Evolutionary conservation across 805 yeast genomes (phyloP).

Genomic region (Kregervanrija pseudodelftensis): DNA sequence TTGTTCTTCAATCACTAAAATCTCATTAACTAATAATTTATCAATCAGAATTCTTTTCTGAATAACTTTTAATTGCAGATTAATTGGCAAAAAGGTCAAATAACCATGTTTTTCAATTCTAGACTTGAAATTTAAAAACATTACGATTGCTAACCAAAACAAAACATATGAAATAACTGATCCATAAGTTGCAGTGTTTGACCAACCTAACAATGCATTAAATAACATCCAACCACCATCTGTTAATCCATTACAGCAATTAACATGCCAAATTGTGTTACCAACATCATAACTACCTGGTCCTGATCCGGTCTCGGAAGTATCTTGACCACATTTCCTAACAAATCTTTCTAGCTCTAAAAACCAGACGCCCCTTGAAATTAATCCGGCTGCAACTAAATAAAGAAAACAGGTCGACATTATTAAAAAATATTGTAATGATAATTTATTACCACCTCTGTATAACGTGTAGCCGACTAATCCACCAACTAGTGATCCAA

Average conservation of each 20-base stretch:
- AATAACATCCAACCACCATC: conserved; percentile 91
- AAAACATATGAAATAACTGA: conserved; percentile 65
- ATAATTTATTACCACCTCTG: conserved; percentile 70
- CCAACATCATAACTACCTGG: conserved; percentile 86
- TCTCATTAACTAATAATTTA: conserved; percentile 20
- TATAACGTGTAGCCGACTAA: conserved; percentile 62
- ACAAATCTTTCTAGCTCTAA: conserved; percentile 75
- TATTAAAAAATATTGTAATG: conserved; percentile 67
- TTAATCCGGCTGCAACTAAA: conserved; percentile 78
- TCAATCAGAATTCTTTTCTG: conserved; percentile 30
- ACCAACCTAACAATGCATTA: conserved; percentile 90
- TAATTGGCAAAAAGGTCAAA: conserved; percentile 54
- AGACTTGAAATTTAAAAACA: conserved; percentile 33
- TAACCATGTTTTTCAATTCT: conserved; percentile 52
- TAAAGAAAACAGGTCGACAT: conserved; percentile 75
- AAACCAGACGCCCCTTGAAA: conserved; percentile 87
- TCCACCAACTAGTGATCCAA: conserved; percentile 54
- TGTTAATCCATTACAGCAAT: conserved; percentile 88
- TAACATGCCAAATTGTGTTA: conserved; percentile 86
- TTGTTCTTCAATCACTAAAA: neutral
- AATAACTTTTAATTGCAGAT: conserved; percentile 52
- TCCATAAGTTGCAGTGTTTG: conserved; percentile 87
- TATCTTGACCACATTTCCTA: conserved; percentile 73
- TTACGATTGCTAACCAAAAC: conserved; percentile 58
- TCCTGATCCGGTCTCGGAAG: conserved; percentile 83